Conservation (phyloP, 2,329 filamentous ascomycete species). For the Tolypocladium ovalisporum region DNA sequence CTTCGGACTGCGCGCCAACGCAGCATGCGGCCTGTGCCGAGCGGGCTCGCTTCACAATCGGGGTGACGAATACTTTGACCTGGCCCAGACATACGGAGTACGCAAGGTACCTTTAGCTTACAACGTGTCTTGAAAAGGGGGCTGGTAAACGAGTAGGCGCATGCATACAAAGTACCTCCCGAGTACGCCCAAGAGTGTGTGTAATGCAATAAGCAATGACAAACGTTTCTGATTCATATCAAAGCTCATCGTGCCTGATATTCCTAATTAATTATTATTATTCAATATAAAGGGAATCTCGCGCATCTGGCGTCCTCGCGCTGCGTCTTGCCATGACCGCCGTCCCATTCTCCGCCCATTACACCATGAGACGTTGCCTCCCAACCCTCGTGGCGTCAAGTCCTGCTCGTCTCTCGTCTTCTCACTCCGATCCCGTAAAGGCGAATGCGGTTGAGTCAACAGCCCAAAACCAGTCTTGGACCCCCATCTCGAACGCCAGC, state of each 20-base stretch:
- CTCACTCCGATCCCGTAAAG: slow-evolving; percentile 17
- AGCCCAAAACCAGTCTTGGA: not conserved
- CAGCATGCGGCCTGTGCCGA: not conserved
- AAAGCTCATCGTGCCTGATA: no score
- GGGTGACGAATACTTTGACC: not conserved
- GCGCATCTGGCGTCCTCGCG: slow-evolving; percentile 1
- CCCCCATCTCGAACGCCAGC: slow-evolving; percentile 30
- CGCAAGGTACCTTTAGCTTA: no score
- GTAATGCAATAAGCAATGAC: no score
- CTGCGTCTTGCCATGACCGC: not conserved
- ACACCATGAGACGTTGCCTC: not conserved
- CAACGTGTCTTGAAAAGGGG: no score
- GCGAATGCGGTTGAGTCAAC: slow-evolving; percentile 26
- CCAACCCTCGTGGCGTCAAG: not conserved
- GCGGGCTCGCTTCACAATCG: not conserved
- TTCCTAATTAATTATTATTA: slow-evolving; percentile 14
- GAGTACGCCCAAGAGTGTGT: no score
- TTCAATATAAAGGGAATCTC: slow-evolving; percentile 5
- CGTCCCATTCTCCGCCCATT: not conserved
- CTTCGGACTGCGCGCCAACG: not conserved
- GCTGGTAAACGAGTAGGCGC: not conserved
- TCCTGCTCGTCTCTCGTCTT: not conserved
- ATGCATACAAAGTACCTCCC: not conserved
- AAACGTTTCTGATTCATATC: not conserved
- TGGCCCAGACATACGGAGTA: no score